Evolutionary conservation across 352 stramenopile species (phyloP), one percentile per base, ranked within the genome.

Genomic region (Pythium sp.): DNA sequence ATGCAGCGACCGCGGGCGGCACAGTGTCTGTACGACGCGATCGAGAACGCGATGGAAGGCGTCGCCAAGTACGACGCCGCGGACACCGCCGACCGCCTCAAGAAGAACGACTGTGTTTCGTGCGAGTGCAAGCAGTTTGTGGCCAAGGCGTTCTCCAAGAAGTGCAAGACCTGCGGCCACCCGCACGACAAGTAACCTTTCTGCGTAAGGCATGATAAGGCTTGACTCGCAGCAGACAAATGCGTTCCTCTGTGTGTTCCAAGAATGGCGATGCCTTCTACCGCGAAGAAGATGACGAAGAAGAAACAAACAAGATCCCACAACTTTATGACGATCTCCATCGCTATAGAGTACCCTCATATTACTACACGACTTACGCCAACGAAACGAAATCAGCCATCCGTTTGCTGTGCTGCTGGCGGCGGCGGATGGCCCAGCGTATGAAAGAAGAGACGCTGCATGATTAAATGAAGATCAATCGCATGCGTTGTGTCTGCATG

Each of bases 21-120:
- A 4, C 80, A 92, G 67, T 87, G 79, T 53, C 73, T 96, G 26
- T 94, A 96, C 58, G 81, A 93, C 64, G 86, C 87, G 24, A 87
- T 96, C 49, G 73, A 81, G 38, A 59, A 83, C 56, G 88, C 87
- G 0, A 93, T 91, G 82, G 81, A 79, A 20, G 80, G 76, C 3
- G 77, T 92, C 15, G 86, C 78, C n/a, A 75, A 84, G 60, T 93
- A 83, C 34, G 83, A 94, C 38, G 73, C 78, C 1, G 67, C 49
- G 30, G 62, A 30, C 26, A 71, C 67, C 4, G 56, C 75, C n/a
- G 58, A 70, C 1, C 64, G 71, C 51, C 32, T 56, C 12, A n/a
- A 65, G 18, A 67, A 76, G 63, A 69, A 74, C 53, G 56, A 54
- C 4, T 92, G 86, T 62, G 80, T 73, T 1, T 78, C 75, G 43